Percentiles rank a stretch among this genome's conserved stretches.
Conservation (phyloP, 129 eudicot genomes). For the Flaveria linearis region DNA sequence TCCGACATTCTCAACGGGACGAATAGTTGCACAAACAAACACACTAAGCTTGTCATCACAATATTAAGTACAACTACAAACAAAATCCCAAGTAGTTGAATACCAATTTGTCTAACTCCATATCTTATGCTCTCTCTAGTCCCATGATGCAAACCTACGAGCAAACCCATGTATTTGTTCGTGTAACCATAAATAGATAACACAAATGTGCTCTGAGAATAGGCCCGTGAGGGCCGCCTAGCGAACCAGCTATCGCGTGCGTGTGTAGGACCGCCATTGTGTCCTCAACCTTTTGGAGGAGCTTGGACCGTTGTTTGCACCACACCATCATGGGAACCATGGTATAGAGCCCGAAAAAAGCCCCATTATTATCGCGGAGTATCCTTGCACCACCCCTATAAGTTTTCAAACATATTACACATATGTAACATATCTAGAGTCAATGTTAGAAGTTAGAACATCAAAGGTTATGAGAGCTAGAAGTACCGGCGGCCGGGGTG, state of each 20-base stretch:
- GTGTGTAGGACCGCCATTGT: slow-evolving; percentile 25
- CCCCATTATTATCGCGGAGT: slow-evolving; percentile 15
- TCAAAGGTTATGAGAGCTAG: background rate
- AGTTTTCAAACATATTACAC: background rate
- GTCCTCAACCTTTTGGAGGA: slow-evolving; percentile 15
- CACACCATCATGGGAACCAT: slow-evolving; percentile 26
- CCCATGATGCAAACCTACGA: background rate
- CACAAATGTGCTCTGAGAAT: slow-evolving; percentile 13
- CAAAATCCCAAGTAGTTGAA: slow-evolving; percentile 14
- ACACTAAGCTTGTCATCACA: slow-evolving; percentile 21
- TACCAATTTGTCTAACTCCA: slow-evolving; percentile 13
- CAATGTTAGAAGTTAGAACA: background rate
- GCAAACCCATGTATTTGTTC: slow-evolving; percentile 13
- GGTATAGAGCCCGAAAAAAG: slow-evolving; percentile 11
- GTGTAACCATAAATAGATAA: background rate
- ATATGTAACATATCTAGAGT: background rate
- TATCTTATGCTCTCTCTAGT: background rate
- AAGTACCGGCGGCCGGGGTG: slow-evolving; percentile 16
- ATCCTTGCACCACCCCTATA: slow-evolving; percentile 19
- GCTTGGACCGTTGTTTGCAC: slow-evolving; percentile 18
- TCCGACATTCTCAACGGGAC: slow-evolving; percentile 22
- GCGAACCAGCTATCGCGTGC: slow-evolving; percentile 9
- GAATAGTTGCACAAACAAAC: slow-evolving; percentile 20
- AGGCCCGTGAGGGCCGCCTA: slow-evolving; percentile 19
- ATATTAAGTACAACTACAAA: background rate